Conservation (phyloP, 805 yeast genomes). For the Kazachstania martiniae region DNA sequence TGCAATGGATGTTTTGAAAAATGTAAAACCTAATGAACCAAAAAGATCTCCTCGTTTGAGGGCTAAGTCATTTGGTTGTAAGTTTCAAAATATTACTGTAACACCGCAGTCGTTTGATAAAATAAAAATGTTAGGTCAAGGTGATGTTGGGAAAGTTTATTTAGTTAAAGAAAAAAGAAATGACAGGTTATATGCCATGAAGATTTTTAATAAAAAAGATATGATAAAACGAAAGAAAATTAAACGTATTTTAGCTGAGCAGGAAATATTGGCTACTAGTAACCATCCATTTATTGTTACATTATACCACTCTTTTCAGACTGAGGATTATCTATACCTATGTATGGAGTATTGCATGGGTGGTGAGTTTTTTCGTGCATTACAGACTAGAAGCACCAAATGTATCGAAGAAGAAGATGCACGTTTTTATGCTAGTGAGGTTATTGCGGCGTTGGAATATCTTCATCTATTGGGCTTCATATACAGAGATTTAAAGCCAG, state of each 20-base stretch:
- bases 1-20: too few relatives aligned
- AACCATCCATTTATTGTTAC: conserved; percentile 97
- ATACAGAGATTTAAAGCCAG: conserved; percentile 94
- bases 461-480: conserved; percentile 94
- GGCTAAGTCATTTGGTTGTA: conserved; percentile 50
- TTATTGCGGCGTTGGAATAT: conserved; percentile 92
- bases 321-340: conserved; percentile 78
- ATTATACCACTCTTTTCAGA: conserved; percentile 89
- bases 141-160: conserved; percentile 96
- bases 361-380: conserved; percentile 93
- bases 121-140: conserved; percentile 83
- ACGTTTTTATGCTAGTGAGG: conserved; percentile 90
- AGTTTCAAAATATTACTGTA: conserved; percentile 67
- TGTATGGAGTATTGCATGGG: conserved; percentile 99
- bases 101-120: conserved; percentile 82
- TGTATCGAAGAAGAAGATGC: conserved; percentile 86
- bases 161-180: conserved; percentile 75
- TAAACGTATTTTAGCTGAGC: conserved; percentile 91
- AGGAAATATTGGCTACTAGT: conserved; percentile 87
- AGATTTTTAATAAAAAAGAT: conserved; percentile 78
- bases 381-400: conserved; percentile 81
- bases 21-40: conserved; percentile 11
- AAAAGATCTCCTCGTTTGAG: conserved; percentile 29
- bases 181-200: conserved; percentile 80
- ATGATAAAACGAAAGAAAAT: conserved; percentile 93